Evolutionary conservation across 163 green algal species (phyloP), one percentile per base, ranked within the genome.

Genomic region (Prototheca cutis): DNA sequence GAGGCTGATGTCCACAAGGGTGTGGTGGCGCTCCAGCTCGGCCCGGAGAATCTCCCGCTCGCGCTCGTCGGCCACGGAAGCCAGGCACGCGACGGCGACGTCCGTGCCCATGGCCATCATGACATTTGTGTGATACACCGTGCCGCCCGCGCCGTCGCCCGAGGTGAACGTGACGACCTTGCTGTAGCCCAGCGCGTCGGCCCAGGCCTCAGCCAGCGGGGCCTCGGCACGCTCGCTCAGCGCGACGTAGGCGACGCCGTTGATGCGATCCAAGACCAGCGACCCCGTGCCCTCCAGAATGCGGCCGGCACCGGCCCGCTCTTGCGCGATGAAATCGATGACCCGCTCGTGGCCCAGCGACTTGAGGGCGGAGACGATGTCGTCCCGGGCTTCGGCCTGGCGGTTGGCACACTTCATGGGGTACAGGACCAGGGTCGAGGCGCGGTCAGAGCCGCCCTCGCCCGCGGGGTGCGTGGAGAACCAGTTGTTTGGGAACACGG

Each of bases 401-500:
- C 64, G 75, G 77, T 93, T 95, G 48, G 83, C 81, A 72, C 78
- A 86, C 70, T 95, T 95, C 83, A 97, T 92, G 39, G 90, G 89
- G 76, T 96, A 97, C 30, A 91, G 76, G 27, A 94, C 88, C 27
- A 97, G 70, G 3, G 80, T 92, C 56, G 42, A 61, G 36, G 78
- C 36, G 32, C 68, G 71, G 36, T 53, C 48, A 8, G 49, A 36
- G 10, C 65, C 61, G 4, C 63, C 62, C 65, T 87, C 82, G 34
- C 58, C 67, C 13, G 72, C 76, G 4, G 77, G 61, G 67, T 95
- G 87, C 4, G 89, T 95, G 68, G 63, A 83, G 76, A 96, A 95
- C 90, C 88, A 95, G 87, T 97, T 97, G 85, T 97, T 97, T 53
- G 90, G 90, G 75, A 97, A 97, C 40, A 87, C 80, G 2, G 90